Base-by-base conservation (phyloP, 73 alveolate genomes). In the Symbiodinium natans region DNA sequence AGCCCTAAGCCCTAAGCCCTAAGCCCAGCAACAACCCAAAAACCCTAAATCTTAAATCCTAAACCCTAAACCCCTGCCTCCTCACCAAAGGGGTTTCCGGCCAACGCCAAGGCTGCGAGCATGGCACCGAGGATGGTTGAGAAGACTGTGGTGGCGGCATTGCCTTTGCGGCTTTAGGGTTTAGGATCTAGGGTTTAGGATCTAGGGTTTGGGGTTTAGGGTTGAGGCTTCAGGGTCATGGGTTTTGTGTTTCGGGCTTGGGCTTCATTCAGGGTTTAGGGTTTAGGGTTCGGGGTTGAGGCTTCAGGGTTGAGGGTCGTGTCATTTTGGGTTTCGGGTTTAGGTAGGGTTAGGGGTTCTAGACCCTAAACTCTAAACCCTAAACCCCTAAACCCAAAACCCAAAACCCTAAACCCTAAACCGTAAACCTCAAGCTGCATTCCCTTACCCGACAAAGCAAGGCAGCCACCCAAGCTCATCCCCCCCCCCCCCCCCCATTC, bases 51-150 rank as follows among this genome's bases (percentile, higher is more conserved):
- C 31, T n/a, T 19, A 56, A 56, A 11, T 4, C 74, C 74, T 56
- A 56, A 56, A 56, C 74, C 74, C 31, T 56, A 63, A 17, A 25
- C 13, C 77, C 3, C 31, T 4, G 34, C 77, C 77, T 63, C 77
- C 77, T 31, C 34, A 34, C 41, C 87, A 25, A 90, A 63, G 29
- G 96, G 96, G 48, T 90, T 90, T 5, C 80, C 86, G 36, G 77
- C 75, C 43, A 90, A 52, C 52, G 87, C 88, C 39, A 90, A n/a
- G 3, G 96, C 96, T 31, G 80, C 96, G 27, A 90, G 33, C 21
- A 90, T 39, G 17, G 96, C 96, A 13, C 96, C 96, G 9, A 90
- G 13, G n/a, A 90, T 90, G 46, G 96, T 90, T 4, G 86, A 80
- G 21, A 90, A 15, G 25, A 90, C 77, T 38, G 96, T 90, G 31